Base-by-base conservation (phyloP, 192 early-diverging fungal species). In the Cetraspora pellucida region DNA sequence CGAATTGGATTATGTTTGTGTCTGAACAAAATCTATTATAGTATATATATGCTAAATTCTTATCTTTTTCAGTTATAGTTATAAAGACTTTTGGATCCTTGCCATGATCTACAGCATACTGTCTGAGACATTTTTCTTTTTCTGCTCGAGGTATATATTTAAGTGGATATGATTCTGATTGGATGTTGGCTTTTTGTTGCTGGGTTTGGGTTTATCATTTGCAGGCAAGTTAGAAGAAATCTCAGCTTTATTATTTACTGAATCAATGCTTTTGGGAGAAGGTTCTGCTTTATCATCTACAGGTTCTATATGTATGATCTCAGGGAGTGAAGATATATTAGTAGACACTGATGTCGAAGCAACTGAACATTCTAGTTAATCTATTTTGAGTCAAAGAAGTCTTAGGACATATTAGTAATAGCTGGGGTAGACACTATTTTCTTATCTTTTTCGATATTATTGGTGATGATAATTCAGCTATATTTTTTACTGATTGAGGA, bases 311-410 rank as follows among this genome's bases (percentile, higher is more conserved):
- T 46, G 68, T 70, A 3, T 25, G 68, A 70, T 70, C 43, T 49
- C 68, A 1, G 68, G 68, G 17, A 46, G 0, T 46, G 49, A 0
- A 9, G 23, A 70, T 70, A 49, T 70, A 49, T 70, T 47, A 2
- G 68, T 70, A 70, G 68, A 49, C 13, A 5, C 19, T 0, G 68
- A 70, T 70, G 68, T 49, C 44, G 68, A 70, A 70, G 44, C 68
- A 70, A 70, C 47, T 70, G 46, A 49, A 50, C 2, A 50, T 70
- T 70, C 25, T 10, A 7, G 1, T 70, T 49, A 46, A 70, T 31
- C 68, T 70, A 2, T 70, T 70, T 50, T 6, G 3, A 70, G 49
- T 70, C 68, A 30, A 70, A 70, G 46, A 70, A 46, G 1, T 50
- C 68, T 23, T 70, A 46, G 47, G 46, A 49, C 68, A 49, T 70